Evolutionary conservation across 2,329 filamentous ascomycete species (phyloP), one percentile per base, ranked within the genome.

Genomic region (Fusarium veterinarium): DNA sequence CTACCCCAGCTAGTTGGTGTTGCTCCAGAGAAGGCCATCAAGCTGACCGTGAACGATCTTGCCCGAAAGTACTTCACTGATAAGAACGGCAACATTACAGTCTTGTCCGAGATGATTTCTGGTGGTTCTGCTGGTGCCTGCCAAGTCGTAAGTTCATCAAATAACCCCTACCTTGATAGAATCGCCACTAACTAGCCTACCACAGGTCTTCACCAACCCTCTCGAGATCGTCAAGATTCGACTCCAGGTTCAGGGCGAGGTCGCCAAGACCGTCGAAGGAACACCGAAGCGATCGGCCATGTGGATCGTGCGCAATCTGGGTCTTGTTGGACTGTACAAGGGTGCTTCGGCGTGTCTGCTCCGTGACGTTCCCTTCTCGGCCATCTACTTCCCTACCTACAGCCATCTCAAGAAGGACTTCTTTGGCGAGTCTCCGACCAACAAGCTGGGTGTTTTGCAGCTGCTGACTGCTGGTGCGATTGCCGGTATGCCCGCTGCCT

Each of bases 151-250:
- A 86, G 92, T 91, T 60, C 40, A 51, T 16, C n/a, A 7, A n/a
- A 37, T 20, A 16, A 35, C 13, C 2, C 23, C 20, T 16, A 9
- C 7, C 42, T 37, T 20, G n/a, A 59, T 49, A 41, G 23, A 55
- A 51, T 11, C 40, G 28, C 20, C 14, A 51, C 49, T 72, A 44
- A 73, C 65, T 55, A 58, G 42, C 37, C 42, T 19, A 23, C 23
- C 38, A 38, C 63, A 95, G 93, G 91, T 98, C 77, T 98, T 98
- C 84, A 98, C 95, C 76, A 99, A 98, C 83, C 96, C 96, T 31
- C 91, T 99, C 23, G 96, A 99, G 83, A 99, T 99, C 80, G 96
- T 99, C 86, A 99, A 99, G 88, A 99, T 99, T 80, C 93, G 96
- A 75, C 91, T 99, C 59, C 96, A 99, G 83, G 93, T 99, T 30